Conservation (phyloP, 495 filamentous ascomycete genomes). For the Pseudevernia furfuracea region DNA sequence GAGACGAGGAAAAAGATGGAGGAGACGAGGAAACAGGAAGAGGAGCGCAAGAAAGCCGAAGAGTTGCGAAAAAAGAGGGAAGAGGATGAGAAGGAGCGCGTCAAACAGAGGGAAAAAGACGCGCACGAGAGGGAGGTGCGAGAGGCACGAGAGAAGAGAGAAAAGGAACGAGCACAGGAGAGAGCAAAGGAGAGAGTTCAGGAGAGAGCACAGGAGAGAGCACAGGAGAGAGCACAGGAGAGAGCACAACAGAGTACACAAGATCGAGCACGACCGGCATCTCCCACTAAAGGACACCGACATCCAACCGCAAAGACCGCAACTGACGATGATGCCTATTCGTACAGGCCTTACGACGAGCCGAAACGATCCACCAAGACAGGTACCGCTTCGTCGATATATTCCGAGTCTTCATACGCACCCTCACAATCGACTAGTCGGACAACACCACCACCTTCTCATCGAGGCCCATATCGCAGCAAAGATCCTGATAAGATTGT, state of each 20-base stretch:
- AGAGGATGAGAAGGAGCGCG: conserved; percentile 51
- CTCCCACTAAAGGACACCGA: conserved; percentile 47
- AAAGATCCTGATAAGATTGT: conserved; percentile 92
- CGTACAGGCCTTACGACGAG: conserved; percentile 77
- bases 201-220: conserved; percentile 38
- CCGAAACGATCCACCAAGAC: conserved; percentile 45
- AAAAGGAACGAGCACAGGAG: conserved; percentile 42
- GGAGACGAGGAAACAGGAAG: conserved; percentile 52
- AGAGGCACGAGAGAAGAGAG: conserved; percentile 39
- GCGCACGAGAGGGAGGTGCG: conserved; percentile 31
- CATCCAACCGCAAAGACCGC: conserved; percentile 56
- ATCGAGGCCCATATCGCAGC: conserved; percentile 67
- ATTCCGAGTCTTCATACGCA: conserved; percentile 79
- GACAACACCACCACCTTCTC: conserved; percentile 74
- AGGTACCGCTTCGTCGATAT: conserved; percentile 51
- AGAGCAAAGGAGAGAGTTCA: conserved; percentile 36
- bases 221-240: conserved; percentile 30
- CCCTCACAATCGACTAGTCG: conserved; percentile 74
- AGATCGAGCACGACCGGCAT: conserved; percentile 26
- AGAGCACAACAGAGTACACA: conserved; percentile 31
- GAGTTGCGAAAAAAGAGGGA: conserved; percentile 52
- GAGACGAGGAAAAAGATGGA: conserved; percentile 57
- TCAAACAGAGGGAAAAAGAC: conserved; percentile 25
- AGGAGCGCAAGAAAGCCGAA: conserved; percentile 50
- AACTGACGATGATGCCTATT: conserved; percentile 62